These are phyloP conservation scores for Ogataea glucozyma DNA, from an alignment of 805 yeast genomes.

Conservation along the genomic window DNA sequence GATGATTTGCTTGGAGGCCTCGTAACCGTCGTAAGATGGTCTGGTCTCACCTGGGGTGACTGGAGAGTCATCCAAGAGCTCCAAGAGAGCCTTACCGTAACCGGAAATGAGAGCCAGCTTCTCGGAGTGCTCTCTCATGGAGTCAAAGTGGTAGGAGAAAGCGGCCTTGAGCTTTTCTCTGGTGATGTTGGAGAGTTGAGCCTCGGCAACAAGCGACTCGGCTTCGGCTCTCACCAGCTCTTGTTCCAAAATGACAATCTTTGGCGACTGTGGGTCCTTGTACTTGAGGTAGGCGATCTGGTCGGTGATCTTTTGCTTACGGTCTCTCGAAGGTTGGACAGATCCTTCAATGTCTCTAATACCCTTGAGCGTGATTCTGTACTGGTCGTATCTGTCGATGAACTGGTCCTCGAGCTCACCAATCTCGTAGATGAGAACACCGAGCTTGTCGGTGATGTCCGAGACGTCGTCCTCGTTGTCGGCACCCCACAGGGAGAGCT, in stretches of 20 bases:
- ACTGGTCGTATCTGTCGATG: conserved; percentile 83
- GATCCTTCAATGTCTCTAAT: conserved; percentile 84
- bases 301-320: conserved; percentile 96
- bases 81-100: conserved; percentile 96
- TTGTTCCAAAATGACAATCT: conserved; percentile 93
- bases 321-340: conserved; percentile 92
- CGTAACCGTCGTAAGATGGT: conserved; percentile 97
- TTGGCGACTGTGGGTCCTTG: conserved; percentile 97
- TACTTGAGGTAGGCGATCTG: conserved; percentile 97
- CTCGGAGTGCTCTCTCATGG: conserved; percentile 92
- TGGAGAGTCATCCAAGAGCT: conserved; percentile 93
- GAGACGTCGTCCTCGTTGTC: conserved; percentile 83
- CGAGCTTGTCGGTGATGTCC: conserved; percentile 84
- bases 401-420: conserved; percentile 87
- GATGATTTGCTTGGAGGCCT: conserved; percentile 96
- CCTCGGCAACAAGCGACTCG: conserved; percentile 98
- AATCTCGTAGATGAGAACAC: conserved; percentile 77
- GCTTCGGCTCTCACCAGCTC: conserved; percentile 99
- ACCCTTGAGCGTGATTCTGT: conserved; percentile 78
- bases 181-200: conserved; percentile 96
- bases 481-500: conserved; percentile 84
- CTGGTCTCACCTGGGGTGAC: conserved; percentile 99
- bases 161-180: conserved; percentile 98
- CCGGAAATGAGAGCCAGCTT: conserved; percentile 97
- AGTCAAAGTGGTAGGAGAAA: conserved; percentile 94